phyloP scores from a whole-genome alignment of 352 stramenopile species.

The Plasmopara viticola region DNA sequence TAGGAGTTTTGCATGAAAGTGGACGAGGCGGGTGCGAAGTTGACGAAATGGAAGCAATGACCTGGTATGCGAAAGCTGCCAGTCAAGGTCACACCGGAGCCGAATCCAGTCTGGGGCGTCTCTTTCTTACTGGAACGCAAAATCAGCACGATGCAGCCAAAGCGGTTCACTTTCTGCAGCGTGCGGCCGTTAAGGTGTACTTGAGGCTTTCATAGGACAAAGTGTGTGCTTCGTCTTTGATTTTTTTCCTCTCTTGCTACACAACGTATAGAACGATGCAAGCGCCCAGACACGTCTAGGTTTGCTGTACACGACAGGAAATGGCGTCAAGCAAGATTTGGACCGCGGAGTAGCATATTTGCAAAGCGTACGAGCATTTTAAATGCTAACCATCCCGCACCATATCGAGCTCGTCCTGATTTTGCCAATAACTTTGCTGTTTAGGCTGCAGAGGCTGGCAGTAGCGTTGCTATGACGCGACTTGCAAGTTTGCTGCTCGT shows the following conservation, averaged over 20 bases:
- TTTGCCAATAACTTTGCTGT: too few relatives aligned
- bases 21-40: conserved; percentile 14
- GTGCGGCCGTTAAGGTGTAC: conserved; percentile 40
- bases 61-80: conserved; percentile 56
- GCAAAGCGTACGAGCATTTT: conserved; percentile 22
- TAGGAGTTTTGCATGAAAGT: conserved; percentile 34
- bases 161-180: conserved; percentile 64
- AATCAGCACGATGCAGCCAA: conserved; percentile 32
- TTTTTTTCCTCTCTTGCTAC: background rate
- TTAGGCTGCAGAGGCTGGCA: conserved; percentile 33
- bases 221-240: background rate
- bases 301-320: conserved; percentile 34
- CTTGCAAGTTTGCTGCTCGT: conserved; percentile 44
- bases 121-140: conserved; percentile 29
- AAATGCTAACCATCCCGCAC: too few relatives aligned
- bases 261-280: conserved; percentile 36
- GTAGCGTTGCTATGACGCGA: conserved; percentile 45
- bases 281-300: conserved; percentile 46
- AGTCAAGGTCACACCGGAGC: conserved; percentile 38
- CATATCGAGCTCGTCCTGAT: too few relatives aligned
- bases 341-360: conserved; percentile 51
- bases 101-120: conserved; percentile 42
- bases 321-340: conserved; percentile 47
- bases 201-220: background rate
- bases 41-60: conserved; percentile 22